Base-by-base conservation (phyloP, 2,329 filamentous ascomycete genomes). In the Cladophialophora bantiana region DNA sequence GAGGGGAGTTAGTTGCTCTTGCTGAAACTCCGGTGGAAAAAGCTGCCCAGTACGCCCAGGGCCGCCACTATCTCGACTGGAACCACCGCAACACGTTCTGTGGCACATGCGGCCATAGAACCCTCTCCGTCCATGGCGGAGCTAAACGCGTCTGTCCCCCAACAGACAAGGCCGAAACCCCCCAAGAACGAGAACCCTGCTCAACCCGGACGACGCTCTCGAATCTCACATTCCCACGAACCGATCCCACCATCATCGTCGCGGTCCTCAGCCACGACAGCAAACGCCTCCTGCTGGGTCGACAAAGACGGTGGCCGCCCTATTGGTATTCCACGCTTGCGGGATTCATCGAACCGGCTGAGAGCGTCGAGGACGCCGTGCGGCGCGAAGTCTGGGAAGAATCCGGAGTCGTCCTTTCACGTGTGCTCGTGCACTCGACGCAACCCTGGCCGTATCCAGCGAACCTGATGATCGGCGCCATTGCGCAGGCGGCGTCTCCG, bases 201-300 rank as follows among this genome's bases (percentile, higher is more conserved):
- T 89, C 87, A 7, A 96, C 94, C 0, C 88, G 95, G 62, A 90
- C 88, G 45, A 93, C 92, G 32, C 82, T 99, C 54, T 96, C 93
- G 36, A 99, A 99, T 79, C 84, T 97, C 61, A 90, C 86, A 75
- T 98, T 97, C 83, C 94, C 94, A 2, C 88, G 94, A 59, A 97
- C 94, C 1, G 94, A 97, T 74, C 93, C 94, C 0, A 96, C 93
- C 34, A 93, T 98, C 77, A 99, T 99, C 80, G 94, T 96, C 81
- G 94, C 94, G 0, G 90, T 97, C 10, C 87, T 98, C 36, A 96
- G 91, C 61, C 84, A 89, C 59, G 92, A 96, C 73, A 90, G 90
- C 58, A 86, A 89, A 71, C 87, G 88, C 68, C 81, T 97, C 45
- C 86, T 99, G 7, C 89, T 99, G 0, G 95, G 95, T 42, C 89